Base-by-base conservation (phyloP, 2,329 filamentous ascomycete genomes). In the Apiospora kogelbergensis region DNA sequence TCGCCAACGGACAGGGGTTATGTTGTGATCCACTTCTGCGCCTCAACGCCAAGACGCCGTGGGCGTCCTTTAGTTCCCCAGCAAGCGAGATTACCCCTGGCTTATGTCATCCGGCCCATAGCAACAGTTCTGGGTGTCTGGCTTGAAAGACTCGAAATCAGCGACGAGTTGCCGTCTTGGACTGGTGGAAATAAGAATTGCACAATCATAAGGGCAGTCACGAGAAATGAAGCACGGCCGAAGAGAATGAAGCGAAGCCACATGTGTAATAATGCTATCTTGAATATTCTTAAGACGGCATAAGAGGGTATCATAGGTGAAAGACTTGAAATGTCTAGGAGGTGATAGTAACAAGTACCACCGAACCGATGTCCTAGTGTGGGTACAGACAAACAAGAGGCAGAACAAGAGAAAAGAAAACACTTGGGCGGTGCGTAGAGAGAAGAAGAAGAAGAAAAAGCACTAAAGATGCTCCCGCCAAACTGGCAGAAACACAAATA, bases 401-500 rank as follows among this genome's bases (percentile, higher is more conserved):
- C 4, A 37, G n/a, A 26, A 15, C 11, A 17, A 5, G 1, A 6
- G 22, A 7, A 6, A 22, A 45, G n/a, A 22, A 6, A 13, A 33
- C 13, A n/a, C 15, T 4, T 37, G 22, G 24, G 22, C 6, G 9
- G 7, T 22, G 20, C 9, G 26, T n/a, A n/a, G 4, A 3, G 13
- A 15, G 26, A 33, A 33, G 17, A 3, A 13, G n/a, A n/a, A n/a
- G n/a, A n/a, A n/a, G n/a, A n/a, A n/a, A n/a, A n/a, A n/a, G n/a
- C n/a, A 17, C 48, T 60, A 60, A 17, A 60, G 17, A 37, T 26
- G 53, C 30, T 66, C 65, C 17, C n/a, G 24, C 83, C 83, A 84
- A 11, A 84, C 75, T 3, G 83, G 83, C 70, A 84, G 65, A 63
- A 82, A 81, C 37, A 84, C 77, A 69, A 84, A 84, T 30, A 84